Evolutionary conservation across 495 filamentous ascomycete species (phyloP).

Genomic region (Hyaloscypha hepaticicola): DNA sequence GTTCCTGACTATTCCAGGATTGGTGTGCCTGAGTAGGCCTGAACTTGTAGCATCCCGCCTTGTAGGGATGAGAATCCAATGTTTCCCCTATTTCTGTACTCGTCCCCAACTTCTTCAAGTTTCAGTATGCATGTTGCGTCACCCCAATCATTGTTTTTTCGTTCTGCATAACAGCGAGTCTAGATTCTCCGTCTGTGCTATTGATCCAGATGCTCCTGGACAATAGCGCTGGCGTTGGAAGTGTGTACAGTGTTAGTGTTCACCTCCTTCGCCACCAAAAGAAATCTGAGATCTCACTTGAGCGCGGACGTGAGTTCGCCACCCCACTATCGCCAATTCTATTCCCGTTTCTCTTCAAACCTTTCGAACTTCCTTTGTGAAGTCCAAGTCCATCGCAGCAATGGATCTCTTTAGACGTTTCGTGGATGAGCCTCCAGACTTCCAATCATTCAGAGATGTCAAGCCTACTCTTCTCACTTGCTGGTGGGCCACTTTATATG

Average conservation of each 20-base stretch:
- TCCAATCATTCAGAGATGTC: slow-evolving; percentile 42
- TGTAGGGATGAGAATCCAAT: not conserved
- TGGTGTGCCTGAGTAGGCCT: not conserved
- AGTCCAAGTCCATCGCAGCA: not conserved
- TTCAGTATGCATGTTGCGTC: not conserved
- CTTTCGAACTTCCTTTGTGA: not conserved
- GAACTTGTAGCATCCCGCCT: not conserved
- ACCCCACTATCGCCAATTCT: not conserved
- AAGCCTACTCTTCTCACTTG: slow-evolving; percentile 84
- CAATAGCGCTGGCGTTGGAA: not conserved
- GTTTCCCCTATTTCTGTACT: not conserved
- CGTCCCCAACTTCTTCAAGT: not conserved
- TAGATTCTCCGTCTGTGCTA: not conserved
- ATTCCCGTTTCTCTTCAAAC: not conserved
- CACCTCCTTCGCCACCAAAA: not conserved
- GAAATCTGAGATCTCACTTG: not conserved
- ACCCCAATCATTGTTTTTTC: not conserved
- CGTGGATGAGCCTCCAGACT: slow-evolving; percentile 15
- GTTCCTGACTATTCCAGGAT: not conserved
- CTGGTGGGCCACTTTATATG: slow-evolving; percentile 87
- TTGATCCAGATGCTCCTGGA: not conserved
- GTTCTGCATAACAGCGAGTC: not conserved
- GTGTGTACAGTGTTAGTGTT: too few species aligned
- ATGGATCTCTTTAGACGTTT: slow-evolving; percentile 25
- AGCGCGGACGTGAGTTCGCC: not conserved